Evolutionary conservation across 306 rosid species (phyloP), one percentile per base, ranked within the genome.

Genomic region (Neltuma alba): DNA sequence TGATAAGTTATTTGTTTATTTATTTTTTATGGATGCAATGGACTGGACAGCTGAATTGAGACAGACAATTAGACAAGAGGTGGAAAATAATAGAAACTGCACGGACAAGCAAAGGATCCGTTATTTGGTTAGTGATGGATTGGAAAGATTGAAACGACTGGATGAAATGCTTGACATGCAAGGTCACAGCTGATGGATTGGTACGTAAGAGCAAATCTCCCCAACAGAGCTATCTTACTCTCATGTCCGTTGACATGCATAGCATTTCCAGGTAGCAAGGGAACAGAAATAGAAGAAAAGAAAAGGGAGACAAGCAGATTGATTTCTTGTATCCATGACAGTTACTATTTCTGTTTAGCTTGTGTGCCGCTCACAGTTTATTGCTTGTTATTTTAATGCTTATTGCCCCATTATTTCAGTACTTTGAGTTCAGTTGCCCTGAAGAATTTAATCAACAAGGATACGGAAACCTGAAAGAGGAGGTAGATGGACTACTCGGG

Each of bases 141-240:
- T 81, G 72, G 95, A 94, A n/a, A 87, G 86, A 83, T 76, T 94
- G 86, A 92, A 94, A 76, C 87, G 89, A 83, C 86, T 92, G 3
- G 88, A 89, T 81, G 97, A 94, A 88, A 90, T 85, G 96, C 88
- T 92, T 65, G 97, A 91, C 79, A 94, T 94, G 97, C 97, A 94
- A 76, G 98, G 97, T 47, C 88, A 77, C 66, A 52, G 21, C 62
- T 79, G 67, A 80, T 33, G 64, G 68, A 76, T 75, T 3, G 72
- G 74, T 79, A 55, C 50, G 83, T 50, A 14, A 58, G 54, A 33
- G 42, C 55, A 70, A 70, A 7, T n/a, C 45, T 71, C 3, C 44
- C 5, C n/a, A 1, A 31, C 7, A 31, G 9, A 37, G 71, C 12
- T 10, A 66, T 18, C 48, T 36, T 38, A 18, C 47, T 33, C 2